Evolutionary conservation across 208 protist species (phyloP).

Genomic region (Acanthamoeba lenticulata): DNA sequence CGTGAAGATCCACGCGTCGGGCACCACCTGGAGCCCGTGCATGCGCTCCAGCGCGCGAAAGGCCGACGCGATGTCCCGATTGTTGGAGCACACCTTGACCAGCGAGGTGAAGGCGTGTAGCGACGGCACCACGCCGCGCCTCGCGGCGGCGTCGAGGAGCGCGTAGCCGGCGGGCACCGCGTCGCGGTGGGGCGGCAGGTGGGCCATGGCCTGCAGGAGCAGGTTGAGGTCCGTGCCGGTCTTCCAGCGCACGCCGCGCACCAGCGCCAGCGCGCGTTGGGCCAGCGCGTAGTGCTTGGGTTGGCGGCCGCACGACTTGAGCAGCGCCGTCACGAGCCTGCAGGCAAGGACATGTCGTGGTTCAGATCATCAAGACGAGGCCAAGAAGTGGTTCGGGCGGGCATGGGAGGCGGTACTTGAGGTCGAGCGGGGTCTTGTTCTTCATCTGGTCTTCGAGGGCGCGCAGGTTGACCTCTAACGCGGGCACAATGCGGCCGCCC

Average conservation of each 20-base stretch:
- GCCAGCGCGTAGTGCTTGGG: not conserved
- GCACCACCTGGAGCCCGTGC: not conserved
- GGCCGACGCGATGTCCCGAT: not conserved
- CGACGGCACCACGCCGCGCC: not conserved
- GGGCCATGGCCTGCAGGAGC: not conserved
- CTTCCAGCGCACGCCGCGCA: not conserved
- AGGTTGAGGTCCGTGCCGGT: not conserved
- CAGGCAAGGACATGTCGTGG: not conserved
- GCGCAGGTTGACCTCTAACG: not conserved
- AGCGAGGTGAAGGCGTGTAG: not conserved
- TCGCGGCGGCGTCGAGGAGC: not conserved
- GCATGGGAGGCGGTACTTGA: not conserved
- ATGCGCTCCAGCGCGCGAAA: not conserved
- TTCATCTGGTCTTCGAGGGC: not conserved
- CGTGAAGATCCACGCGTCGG: not conserved
- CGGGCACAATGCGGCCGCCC: not conserved
- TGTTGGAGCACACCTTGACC: not conserved
- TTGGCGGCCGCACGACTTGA: not conserved
- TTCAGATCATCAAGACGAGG: no score
- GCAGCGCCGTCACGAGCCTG: not conserved
- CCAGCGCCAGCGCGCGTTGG: not conserved
- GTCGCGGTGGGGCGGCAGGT: not conserved
- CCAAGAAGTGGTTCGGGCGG: no score
- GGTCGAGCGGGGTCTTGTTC: not conserved
- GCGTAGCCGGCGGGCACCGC: constrained; percentile 32